A percentile compares a stretch with the other conserved stretches of the same genome.
Evolutionary conservation across 140 eudicot species (phyloP).

Genomic region (Ambrosia hybrid): DNA sequence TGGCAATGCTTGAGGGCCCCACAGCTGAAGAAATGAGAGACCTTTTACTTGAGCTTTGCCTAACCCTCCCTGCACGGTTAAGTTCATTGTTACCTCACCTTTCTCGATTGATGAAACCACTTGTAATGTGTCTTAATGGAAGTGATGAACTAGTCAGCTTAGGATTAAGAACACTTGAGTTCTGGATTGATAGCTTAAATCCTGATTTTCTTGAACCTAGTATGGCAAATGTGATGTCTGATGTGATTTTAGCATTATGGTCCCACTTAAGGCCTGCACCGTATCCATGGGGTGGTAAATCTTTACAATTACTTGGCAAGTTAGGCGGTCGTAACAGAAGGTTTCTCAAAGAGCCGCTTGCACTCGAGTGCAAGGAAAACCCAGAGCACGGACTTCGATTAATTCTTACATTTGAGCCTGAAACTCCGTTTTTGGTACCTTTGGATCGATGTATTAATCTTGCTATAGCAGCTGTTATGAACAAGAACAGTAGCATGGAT

Average conservation of each 20-base stretch:
- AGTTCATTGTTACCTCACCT: conserved; percentile 90
- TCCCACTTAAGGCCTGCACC: conserved; percentile 96
- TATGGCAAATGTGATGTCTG: conserved; percentile 98
- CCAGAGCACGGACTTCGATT: conserved; percentile 97
- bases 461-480: conserved; percentile 86
- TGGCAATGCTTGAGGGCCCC: conserved; percentile 98
- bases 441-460: conserved; percentile 95
- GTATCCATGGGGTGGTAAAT: conserved; percentile 92
- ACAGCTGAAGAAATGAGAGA: conserved; percentile 92
- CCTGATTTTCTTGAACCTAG: conserved; percentile 99
- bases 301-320: conserved; percentile 90
- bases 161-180: conserved; percentile 91
- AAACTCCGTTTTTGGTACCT: conserved; percentile 97
- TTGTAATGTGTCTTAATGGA: conserved; percentile 90
- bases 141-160: conserved; percentile 80
- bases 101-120: conserved; percentile 96
- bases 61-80: conserved; percentile 88
- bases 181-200: conserved; percentile 97
- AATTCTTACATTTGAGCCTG: conserved; percentile 95
- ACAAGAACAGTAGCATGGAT: conserved; percentile 65
- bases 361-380: conserved; percentile 95
- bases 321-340: conserved; percentile 97
- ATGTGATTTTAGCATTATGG: conserved; percentile 92
- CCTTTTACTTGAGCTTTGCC: conserved; percentile 83
- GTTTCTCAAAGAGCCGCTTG: conserved; percentile 93